Conservation (phyloP, 2,329 filamentous ascomycete genomes). For the Fusarium citri region DNA sequence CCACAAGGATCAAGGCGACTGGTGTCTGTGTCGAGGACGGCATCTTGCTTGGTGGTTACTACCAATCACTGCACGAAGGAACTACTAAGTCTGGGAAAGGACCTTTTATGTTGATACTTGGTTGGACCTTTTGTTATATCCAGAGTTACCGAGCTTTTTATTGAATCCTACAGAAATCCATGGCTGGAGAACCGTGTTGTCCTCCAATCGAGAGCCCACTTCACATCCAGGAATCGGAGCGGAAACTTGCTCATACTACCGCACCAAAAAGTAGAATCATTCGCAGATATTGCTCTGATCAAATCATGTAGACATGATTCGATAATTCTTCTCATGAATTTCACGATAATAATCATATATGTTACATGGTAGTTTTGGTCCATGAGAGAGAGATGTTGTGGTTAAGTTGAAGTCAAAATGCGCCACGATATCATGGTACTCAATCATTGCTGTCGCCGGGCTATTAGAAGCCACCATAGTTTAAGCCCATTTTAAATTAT, state of each 20-base stretch:
- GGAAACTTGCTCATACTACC: conserved; percentile 52
- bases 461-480: too few species aligned
- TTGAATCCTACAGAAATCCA: background rate
- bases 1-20: conserved; percentile 28
- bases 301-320: background rate
- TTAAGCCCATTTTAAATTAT: background rate
- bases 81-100: background rate
- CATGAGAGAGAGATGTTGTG: background rate
- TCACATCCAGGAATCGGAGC: conserved; percentile 3
- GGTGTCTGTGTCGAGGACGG: conserved; percentile 17
- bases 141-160: background rate
- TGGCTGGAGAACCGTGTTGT: background rate
- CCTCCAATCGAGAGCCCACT: background rate
- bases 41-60: conserved; percentile 21
- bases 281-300: background rate
- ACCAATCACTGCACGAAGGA: background rate
- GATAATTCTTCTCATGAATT: accelerated
- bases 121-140: background rate
- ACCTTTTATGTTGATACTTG: conserved; percentile 10
- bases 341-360: background rate
- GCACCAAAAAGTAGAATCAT: conserved; percentile 22
- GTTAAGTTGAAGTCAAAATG: background rate
- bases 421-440: conserved; percentile 14
- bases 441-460: background rate
- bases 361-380: background rate